Base-by-base conservation (phyloP, 2,329 filamentous ascomycete genomes). In the Fusarium sacchari region DNA sequence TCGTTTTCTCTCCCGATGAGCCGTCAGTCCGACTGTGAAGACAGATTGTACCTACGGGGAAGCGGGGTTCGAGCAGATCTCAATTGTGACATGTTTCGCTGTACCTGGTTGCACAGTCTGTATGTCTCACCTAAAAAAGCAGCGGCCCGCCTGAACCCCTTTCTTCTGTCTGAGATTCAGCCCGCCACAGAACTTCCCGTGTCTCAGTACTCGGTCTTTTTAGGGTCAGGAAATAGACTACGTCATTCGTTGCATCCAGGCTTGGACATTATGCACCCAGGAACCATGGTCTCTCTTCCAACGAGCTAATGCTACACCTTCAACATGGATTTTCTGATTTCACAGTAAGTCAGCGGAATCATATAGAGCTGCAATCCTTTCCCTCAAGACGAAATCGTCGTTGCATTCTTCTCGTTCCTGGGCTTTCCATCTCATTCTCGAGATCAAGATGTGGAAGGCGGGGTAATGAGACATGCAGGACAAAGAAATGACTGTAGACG, bases 291-390 rank as follows among this genome's bases (percentile, higher is more conserved):
- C 5, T 28, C 12, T 46, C 18, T 7, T 28, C 5, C 4, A 20
- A 15, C 11, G 20, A 6, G 3, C 24, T 20, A 26, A 20, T 26
- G 42, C 11, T 26, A 7, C 17, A 24, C 14, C 0, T 24, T n/a
- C n/a, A 17, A 7, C 7, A 5, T 7, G 0, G 2, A 12, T 6
- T 17, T 7, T 9, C 6, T 4, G 0, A 26, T 0, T 18, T 12
- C 10, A 12, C 4, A 30, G 11, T 11, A 9, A 30, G 3, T 12
- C 30, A 12, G 15, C 15, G 15, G 6, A 18, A 43, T n/a, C 18
- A 5, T 11, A 26, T 10, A 8, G 17, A 44, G 6, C 15, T 0
- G 13, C 1, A 40, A 42, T 8, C n/a, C 10, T 30, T 30, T 11
- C 30, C 22, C 39, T n/a, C 22, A 9, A 24, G 20, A 42, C n/a